Base-by-base conservation (phyloP, 257 asterid species). In the Nicotiana paniculata region DNA sequence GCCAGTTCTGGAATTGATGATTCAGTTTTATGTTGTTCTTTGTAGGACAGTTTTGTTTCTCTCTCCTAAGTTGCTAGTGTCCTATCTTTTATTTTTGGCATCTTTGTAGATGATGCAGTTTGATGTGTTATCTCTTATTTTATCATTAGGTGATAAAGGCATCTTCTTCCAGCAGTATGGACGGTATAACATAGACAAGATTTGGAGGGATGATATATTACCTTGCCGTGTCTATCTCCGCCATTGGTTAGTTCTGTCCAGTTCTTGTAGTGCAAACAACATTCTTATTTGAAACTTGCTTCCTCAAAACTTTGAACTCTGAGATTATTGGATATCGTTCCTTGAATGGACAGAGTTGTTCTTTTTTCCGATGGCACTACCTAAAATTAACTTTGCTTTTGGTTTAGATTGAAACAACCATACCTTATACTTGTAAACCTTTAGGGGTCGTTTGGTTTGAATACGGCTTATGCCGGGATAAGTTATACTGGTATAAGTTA, bases 141-240 rank as follows among this genome's bases (percentile, higher is more conserved):
- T 82, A 79, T 62, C 81, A 79, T 82, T 92, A 96, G 99, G 98
- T 81, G 88, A 80, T 65, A 75, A 83, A 76, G 97, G 92, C 77
- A 86, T 90, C 70, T 89, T 88, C 82, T 91, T 84, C 81, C 93
- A 92, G 88, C 88, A 81, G 16, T 96, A 93, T 82, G 98, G 99
- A 35, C 85, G 58, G 43, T 78, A 82, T 77, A 91, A 91, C 70
- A 90, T 96, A 77, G 74, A 90, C 87, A 88, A 91, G 87, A 93
- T 96, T 59, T 96, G 99, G 98, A 69, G 85, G 66, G 98, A 96
- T 58, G 98, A 96, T 86, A 89, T 96, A 85, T 85, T 94, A 85
- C 99, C 98, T 37, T 96, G 99, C 72, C 98, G 98, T 2, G 92
- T 85, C 84, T 94, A 96, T 91, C 90, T 96, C 51, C 93, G 98